Evolutionary conservation across 106 monocot genomes (phyloP), one percentile per base, ranked within the genome.

Genomic region (Phalaenopsis aphrodite): DNA sequence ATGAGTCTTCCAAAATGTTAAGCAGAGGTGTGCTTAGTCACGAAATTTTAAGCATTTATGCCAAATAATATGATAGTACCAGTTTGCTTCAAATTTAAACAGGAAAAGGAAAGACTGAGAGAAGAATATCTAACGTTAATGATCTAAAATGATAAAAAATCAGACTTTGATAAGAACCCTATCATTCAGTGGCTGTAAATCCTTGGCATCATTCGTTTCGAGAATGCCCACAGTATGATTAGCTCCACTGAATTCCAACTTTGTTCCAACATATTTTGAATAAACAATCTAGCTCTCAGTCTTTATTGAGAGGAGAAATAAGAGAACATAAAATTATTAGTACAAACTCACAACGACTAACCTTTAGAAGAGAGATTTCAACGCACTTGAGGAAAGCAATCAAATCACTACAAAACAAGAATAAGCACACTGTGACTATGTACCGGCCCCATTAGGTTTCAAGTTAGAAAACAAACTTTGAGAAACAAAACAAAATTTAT

Each of bases 251-350:
- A 96, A 88, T 45, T 96, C 96, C 78, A 96, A 69, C 77, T 96
- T 93, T 37, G 93, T 93, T 46, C 96, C 96, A 72, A 93, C 91
- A 80, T 92, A 96, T 82, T 93, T 96, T 5, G 96, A 92, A 79
- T 94, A 96, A 0, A 96, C 84, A 80, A 96, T 83, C 72, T 93
- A 84, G 0, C 85, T 39, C 72, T 93, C 95, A 79, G 79, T 76
- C 95, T 93, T 75, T 19, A 77, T 65, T 42, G 69, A 79, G n/a
- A 61, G 43, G 42, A 55, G 30, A 65, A 45, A 39, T 21, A 58
- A 42, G 21, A 19, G 18, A 65, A 81, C 38, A 75, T 45, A 73
- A 75, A 72, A 41, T 69, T 2, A 69, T 15, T 39, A 69, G 69
- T 11, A 61, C 61, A 61, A 21, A 4, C 23, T 61, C 18, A 61